Evolutionary conservation across 78 protist species (phyloP), one percentile per base, ranked within the genome.

Genomic region (Creolimax fragrantissima): DNA sequence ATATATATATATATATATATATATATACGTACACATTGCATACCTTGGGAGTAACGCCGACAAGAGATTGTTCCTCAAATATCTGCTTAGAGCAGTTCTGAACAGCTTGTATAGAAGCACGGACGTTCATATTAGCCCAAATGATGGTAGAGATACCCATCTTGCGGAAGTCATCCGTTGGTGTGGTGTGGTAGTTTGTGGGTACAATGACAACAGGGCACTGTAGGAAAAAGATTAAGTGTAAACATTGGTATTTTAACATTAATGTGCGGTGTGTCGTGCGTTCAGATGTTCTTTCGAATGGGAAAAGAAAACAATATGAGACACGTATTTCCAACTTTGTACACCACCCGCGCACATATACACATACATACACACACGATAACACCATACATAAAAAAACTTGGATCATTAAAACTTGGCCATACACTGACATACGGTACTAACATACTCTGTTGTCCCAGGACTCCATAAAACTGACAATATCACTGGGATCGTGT

Each of bases 121-220:
- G 89, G 81, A 93, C 37, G 92, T 93, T 93, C 90, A 89, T 91
- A 67, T 93, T 93, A 35, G 94, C 94, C 94, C 94, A 93, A 67
- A 93, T 93, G 58, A 93, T 88, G 35, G 81, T 17, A 43, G 86
- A 44, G 90, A 93, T 74, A 45, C 92, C 93, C 81, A 90, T 44
- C 43, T 93, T 81, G 47, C 85, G 88, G 92, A 93, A 93, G 0
- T 45, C n/a, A 43, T 66, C n/a, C 42, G 92, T 89, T 43, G 94
- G 94, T 35, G 92, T 90, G 24, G 35, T 93, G 93, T 42, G 58
- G 90, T 93, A 93, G 74, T 93, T 94, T 58, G 95, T 94, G 41
- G 95, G 95, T 41, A 94, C 95, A 36, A 94, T 92, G 45, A 94
- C 95, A n/a, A 94, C 94, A 45, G 93, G 93, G 35, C 37, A 7